phyloP scores from a whole-genome alignment of 495 filamentous ascomycete species.

The Peziza echinospora region DNA sequence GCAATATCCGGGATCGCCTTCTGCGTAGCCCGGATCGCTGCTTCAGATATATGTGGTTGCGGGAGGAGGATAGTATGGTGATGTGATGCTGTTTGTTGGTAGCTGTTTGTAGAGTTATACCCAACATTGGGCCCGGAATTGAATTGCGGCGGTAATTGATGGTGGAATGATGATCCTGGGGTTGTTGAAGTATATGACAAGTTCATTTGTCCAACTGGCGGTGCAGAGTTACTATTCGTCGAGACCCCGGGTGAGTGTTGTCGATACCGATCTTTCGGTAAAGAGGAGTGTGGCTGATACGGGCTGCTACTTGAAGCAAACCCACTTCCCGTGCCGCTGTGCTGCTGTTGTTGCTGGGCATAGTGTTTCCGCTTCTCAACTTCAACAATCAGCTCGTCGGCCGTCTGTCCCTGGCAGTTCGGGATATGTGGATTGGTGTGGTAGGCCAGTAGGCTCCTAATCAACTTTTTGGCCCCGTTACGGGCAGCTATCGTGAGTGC shows the following conservation, averaged over 20 bases:
- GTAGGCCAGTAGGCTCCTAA: slow-evolving; percentile 46
- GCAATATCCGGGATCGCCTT: slow-evolving; percentile 21
- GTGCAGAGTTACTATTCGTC: too few species aligned
- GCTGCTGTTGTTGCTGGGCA: slow-evolving; percentile 15
- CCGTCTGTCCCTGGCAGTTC: slow-evolving; percentile 58
- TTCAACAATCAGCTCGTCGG: slow-evolving; percentile 42
- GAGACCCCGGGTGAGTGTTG: too few species aligned
- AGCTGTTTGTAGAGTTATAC: not conserved
- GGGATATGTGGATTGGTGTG: slow-evolving; percentile 55
- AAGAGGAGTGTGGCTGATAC: slow-evolving; percentile 1
- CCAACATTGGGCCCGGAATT: not conserved
- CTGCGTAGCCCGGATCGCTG: slow-evolving; percentile 20
- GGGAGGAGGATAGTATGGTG: not conserved
- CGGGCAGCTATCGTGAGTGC: slow-evolving; percentile 72
- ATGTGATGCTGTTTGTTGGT: not conserved
- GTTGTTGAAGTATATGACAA: too few species aligned
- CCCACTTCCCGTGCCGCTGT: too few species aligned
- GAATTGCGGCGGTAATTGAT: too few species aligned
- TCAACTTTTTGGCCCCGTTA: slow-evolving; percentile 50
- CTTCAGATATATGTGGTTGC: slow-evolving; percentile 20
- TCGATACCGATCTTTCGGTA: too few species aligned
- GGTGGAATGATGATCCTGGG: not conserved
- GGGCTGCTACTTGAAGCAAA: slow-evolving; percentile 11
- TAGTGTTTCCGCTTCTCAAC: slow-evolving; percentile 13
- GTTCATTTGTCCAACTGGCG: too few species aligned